These are phyloP conservation scores for Gastrolobium villosum DNA, from an alignment of 306 rosid species.

Conservation along the genomic window DNA sequence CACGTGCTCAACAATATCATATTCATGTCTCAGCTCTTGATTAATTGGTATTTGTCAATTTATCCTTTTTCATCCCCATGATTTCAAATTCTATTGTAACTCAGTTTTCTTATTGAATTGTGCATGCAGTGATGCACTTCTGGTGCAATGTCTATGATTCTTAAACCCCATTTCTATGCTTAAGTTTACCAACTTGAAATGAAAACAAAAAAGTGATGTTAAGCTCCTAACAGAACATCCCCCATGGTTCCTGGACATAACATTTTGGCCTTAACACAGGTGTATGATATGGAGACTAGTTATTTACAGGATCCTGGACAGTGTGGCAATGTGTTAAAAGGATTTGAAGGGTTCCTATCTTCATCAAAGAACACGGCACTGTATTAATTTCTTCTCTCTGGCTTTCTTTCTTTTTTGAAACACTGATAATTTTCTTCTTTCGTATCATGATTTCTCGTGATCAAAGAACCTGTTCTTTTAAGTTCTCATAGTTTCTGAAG, in stretches of 20 bases:
- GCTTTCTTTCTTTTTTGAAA: not conserved
- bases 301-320: conserved; percentile 99
- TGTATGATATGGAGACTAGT: conserved; percentile 96
- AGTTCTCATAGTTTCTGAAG: conserved; percentile 20
- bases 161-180: conserved; percentile 21
- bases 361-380: conserved; percentile 96
- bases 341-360: conserved; percentile 97
- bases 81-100: not conserved
- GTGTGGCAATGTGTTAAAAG: conserved; percentile 98
- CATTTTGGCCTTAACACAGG: conserved; percentile 60
- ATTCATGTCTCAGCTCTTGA: not conserved
- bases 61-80: not conserved
- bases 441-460: conserved; percentile 1
- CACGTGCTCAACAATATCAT: not conserved
- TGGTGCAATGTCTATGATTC: conserved; percentile 8
- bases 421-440: not conserved
- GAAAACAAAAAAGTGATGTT: not conserved
- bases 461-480: conserved; percentile 21
- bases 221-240: not conserved
- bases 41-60: not conserved
- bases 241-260: not conserved
- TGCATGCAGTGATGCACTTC: not conserved
- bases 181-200: conserved; percentile 4
- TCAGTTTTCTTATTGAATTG: conserved; percentile 40
- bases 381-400: conserved; percentile 61